phyloP scores from a whole-genome alignment of 2,329 filamentous ascomycete genomes.

The Neofusicoccum cordaticola region DNA sequence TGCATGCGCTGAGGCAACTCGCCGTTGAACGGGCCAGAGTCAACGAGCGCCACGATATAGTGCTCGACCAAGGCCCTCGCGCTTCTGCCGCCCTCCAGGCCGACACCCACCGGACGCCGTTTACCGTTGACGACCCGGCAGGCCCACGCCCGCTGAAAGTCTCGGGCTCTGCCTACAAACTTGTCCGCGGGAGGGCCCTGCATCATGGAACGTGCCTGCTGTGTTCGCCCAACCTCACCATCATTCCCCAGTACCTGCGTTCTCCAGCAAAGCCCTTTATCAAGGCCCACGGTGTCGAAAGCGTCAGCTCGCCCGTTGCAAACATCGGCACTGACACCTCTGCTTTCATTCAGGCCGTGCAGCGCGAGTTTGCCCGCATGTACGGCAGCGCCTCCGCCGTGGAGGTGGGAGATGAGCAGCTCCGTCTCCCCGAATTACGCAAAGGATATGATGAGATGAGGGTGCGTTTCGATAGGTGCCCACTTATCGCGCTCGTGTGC shows the following conservation, averaged over 20 bases:
- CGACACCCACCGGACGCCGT: slow-evolving; percentile 47
- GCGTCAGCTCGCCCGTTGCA: slow-evolving; percentile 77
- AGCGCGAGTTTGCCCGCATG: slow-evolving; percentile 61
- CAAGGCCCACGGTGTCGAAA: slow-evolving; percentile 81
- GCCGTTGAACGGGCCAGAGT: slow-evolving; percentile 64
- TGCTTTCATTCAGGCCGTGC: slow-evolving; percentile 46
- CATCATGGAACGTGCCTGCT: slow-evolving; percentile 93
- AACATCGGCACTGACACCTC: slow-evolving; percentile 65
- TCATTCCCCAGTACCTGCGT: slow-evolving; percentile 67
- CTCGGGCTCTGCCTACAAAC: slow-evolving; percentile 91
- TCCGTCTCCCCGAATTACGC: slow-evolving; percentile 53
- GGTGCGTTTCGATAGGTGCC: slow-evolving; percentile 9
- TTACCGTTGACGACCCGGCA: slow-evolving; percentile 33
- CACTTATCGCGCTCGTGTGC: not conserved
- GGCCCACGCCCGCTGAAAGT: slow-evolving; percentile 62
- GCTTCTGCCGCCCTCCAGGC: slow-evolving; percentile 27
- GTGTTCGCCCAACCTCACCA: slow-evolving; percentile 67
- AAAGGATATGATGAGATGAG: slow-evolving; percentile 61
- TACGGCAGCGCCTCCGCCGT: slow-evolving; percentile 53
- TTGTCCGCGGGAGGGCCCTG: slow-evolving; percentile 75
- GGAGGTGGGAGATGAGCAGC: slow-evolving; percentile 53
- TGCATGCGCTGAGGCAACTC: slow-evolving; percentile 67
- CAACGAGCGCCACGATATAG: slow-evolving; percentile 91
- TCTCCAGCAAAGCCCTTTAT: slow-evolving; percentile 78
- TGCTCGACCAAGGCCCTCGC: slow-evolving; percentile 54